Base-by-base conservation (phyloP, 139 green algal genomes). In the Gonium pectorale region DNA sequence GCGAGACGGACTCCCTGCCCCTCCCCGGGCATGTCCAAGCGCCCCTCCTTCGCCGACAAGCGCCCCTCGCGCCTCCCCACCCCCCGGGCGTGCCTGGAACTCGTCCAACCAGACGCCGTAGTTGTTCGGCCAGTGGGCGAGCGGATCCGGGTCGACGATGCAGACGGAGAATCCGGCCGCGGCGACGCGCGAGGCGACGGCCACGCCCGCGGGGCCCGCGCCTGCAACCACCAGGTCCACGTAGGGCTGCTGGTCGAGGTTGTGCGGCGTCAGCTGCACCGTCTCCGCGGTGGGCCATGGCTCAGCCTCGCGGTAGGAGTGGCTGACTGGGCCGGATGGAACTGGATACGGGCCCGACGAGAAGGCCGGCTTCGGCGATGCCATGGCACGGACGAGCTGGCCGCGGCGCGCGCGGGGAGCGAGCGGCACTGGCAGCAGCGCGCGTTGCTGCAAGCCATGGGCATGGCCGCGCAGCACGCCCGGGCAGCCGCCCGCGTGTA, bases 101-200 rank as follows among this genome's bases (percentile, higher is more conserved):
- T 99, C 97, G 71, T 99, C 97, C 4, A 97, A 86, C 97, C 97
- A 99, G 22, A 99, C 97, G 46, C 97, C 97, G 81, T 99, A 99
- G 83, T 99, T 99, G 88, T 99, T 99, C 4, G 94, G 92, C 97
- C 97, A 99, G 43, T 91, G 80, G 22, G 83, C 90, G 29, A 94
- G 79, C 4, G 97, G 97, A 0, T 90, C 70, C 1, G 96, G 96
- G 80, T 99, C 97, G 3, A 99, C 87, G 19, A 98, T 85, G 56
- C 87, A 93, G 4, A 99, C 97, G 8, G 71, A 86, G 89, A 95
- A 96, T 29, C 94, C 95, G 9, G 90, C 89, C 52, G 67, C 44
- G 19, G 93, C 86, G 7, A 96, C 92, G 21, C 91, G 85, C 37
- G 90, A 75, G 29, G 91, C 90, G 5, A 96, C 96, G 17, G 91